Conservation (phyloP, 305 asterid species). For the Ilex paraguariensis region DNA sequence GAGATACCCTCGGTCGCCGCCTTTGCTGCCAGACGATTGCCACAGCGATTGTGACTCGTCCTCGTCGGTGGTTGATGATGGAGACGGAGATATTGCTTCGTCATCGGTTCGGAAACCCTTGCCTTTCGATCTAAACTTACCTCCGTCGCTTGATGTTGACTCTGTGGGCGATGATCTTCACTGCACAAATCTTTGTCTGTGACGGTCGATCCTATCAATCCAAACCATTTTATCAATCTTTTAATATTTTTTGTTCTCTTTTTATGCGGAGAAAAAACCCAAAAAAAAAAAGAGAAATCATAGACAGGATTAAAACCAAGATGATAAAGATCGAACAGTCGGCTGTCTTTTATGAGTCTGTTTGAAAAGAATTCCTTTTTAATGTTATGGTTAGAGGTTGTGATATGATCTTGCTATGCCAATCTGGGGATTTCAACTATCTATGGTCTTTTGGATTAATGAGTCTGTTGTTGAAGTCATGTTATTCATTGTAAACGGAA, state of each 20-base stretch:
- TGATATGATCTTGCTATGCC: not conserved
- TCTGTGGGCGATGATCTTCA: conserved; percentile 21
- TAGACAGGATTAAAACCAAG: not conserved
- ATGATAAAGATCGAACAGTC: not conserved
- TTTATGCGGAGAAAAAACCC: not conserved
- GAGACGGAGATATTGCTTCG: conserved; percentile 33
- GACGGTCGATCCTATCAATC: conserved; percentile 10
- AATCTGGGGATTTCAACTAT: too few species aligned
- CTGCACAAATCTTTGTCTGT: conserved; percentile 23
- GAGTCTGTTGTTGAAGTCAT: not conserved
- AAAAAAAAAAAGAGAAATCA: too few species aligned
- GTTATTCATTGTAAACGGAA: too few species aligned
- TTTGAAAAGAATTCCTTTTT: not conserved
- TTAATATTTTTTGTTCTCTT: conserved; percentile 29
- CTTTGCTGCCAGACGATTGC: conserved; percentile 41
- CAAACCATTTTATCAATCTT: conserved; percentile 22
- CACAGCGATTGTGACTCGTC: conserved; percentile 56
- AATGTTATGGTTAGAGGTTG: not conserved
- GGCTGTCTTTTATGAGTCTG: not conserved
- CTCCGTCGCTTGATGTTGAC: conserved; percentile 37
- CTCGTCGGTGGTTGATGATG: conserved; percentile 41
- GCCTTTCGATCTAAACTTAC: conserved; percentile 44
- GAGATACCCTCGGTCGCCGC: conserved; percentile 42
- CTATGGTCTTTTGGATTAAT: not conserved
- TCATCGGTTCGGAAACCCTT: conserved; percentile 37